Percentiles rank a stretch among this genome's conserved stretches.
Conservation (phyloP, 2,329 filamentous ascomycete genomes). For the Fusarium begoniae region DNA sequence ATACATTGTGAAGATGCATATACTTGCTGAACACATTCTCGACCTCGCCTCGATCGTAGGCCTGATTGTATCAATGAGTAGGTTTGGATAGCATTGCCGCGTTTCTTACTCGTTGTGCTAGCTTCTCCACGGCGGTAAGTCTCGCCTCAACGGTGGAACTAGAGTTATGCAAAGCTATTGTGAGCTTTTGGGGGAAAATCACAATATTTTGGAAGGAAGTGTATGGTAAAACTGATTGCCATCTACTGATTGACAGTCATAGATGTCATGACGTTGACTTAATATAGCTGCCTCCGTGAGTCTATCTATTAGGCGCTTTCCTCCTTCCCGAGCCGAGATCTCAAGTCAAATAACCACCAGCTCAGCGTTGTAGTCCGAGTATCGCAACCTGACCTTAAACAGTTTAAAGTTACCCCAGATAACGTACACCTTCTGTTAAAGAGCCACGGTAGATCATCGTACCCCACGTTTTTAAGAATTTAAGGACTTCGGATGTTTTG, state of each 20-base stretch:
- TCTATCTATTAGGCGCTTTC: rapidly evolving
- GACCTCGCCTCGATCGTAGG: background rate
- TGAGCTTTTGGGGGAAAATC: rapidly evolving
- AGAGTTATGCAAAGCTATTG: background rate
- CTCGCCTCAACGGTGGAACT: background rate
- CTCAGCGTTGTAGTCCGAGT: too few species aligned
- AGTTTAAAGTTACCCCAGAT: background rate
- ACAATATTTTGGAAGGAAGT: too few species aligned
- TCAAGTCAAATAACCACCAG: too few species aligned
- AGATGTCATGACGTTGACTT: rapidly evolving
- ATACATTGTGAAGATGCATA: background rate
- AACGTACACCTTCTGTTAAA: rapidly evolving
- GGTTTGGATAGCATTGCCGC: rapidly evolving
- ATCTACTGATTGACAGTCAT: too few species aligned
- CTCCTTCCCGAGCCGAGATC: background rate
- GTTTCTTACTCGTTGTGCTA: background rate
- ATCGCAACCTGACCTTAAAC: background rate
- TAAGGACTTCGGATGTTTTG: background rate
- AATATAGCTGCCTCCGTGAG: background rate
- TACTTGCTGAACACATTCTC: background rate
- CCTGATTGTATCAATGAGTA: rapidly evolving
- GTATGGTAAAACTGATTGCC: too few species aligned
- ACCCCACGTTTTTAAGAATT: background rate
- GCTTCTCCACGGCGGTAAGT: background rate
- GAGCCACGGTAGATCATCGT: background rate